Evolutionary conservation across 2,329 filamentous ascomycete species (phyloP).

Genomic region (Pestalotiopsis sp.): DNA sequence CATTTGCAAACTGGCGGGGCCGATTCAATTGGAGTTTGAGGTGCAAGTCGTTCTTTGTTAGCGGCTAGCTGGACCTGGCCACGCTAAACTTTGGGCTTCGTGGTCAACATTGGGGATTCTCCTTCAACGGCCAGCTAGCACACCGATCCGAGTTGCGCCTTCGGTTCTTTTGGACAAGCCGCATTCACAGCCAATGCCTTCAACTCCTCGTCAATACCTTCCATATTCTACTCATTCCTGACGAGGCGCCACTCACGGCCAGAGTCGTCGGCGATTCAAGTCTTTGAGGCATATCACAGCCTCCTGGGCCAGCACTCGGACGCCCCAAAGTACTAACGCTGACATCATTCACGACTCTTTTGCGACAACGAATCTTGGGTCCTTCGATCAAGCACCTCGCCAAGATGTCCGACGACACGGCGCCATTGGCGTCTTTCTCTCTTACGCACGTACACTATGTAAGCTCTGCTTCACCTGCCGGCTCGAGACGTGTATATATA

Average conservation of each 20-base stretch:
- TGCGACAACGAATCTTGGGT: background rate
- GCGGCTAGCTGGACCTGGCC: background rate
- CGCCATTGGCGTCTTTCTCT: slow-evolving; percentile 82
- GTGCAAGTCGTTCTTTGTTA: background rate
- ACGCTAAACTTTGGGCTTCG: slow-evolving; percentile 5
- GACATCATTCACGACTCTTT: background rate
- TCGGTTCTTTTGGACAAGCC: background rate
- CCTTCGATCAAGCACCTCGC: background rate
- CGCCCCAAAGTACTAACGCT: background rate
- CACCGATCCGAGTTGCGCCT: background rate
- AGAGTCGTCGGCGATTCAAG: background rate
- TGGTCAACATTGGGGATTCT: background rate
- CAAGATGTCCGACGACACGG: slow-evolving; percentile 36
- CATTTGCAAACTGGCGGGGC: background rate
- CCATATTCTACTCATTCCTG: background rate
- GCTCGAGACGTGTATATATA: background rate
- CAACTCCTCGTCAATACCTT: too few species aligned
- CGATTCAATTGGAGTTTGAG: background rate
- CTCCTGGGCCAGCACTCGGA: background rate
- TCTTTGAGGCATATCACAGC: background rate
- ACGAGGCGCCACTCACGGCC: background rate
- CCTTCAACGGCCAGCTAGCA: background rate
- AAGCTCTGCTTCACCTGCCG: slow-evolving; percentile 32
- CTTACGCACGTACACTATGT: slow-evolving; percentile 97
- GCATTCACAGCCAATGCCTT: background rate